Base-by-base conservation (phyloP, 1,284 basidiomycete species). In the Ganoderma lucidum region DNA sequence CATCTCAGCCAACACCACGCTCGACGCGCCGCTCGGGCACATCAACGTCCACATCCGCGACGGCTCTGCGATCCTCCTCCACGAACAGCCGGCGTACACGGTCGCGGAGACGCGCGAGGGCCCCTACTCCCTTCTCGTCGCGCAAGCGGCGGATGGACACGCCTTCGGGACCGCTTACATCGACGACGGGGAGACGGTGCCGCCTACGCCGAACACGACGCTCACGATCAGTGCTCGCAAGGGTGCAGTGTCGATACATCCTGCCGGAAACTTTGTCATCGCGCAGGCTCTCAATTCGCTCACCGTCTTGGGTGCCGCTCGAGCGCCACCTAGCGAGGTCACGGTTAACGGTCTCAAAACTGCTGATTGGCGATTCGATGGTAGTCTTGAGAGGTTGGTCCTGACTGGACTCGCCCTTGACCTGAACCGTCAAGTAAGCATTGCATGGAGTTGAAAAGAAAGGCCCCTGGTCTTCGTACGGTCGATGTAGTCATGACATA, bases 21-120 rank as follows among this genome's bases (percentile, higher is more conserved):
- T 92, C 19, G 70, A 80, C 37, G 86, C 88, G 2, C 89, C 91
- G 0, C 85, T 94, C 1, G 85, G 88, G 3, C 86, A 92, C 75
- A 93, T 94, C 78, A 88, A 88, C 63, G 87, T 93, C 15, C 91
- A 93, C 76, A 80, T 91, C 68, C 86, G 90, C 39, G 86, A 86
- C 56, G 87, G 89, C 2, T 81, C 87, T 32, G 86, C 86, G 19
- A 74, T 92, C 15, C 84, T 91, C 10, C 77, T 91, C 37, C 87
- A 91, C 73, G 79, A 84, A 3, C 75, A 82, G 64, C 86, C 90
- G 2, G 86, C 80, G 8, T 90, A 90, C 76, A 92, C 90, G 0
- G 83, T 87, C 48, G 81, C 81, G 62, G 88, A 90, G 75, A 91
- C 89, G 15, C 83, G 84, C 6, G 78, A 83, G 63, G 83, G 84